A percentile compares a stretch with the other conserved stretches of the same genome.
Conservation (phyloP, 495 filamentous ascomycete genomes). For the Talaromyces thailandensis region DNA sequence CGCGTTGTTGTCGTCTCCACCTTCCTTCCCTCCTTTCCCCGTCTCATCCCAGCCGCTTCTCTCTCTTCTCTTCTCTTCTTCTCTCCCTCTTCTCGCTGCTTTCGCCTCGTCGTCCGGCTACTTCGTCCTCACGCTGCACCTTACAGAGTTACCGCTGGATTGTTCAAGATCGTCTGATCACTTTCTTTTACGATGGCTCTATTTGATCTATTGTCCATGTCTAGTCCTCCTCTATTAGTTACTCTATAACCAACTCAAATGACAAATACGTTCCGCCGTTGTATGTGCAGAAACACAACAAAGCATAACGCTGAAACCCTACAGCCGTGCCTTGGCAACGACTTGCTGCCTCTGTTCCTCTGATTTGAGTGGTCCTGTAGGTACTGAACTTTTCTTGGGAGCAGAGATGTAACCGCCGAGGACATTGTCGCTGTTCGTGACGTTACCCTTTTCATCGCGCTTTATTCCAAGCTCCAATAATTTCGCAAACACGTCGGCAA, state of each 20-base stretch:
- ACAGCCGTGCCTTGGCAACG: conserved; percentile 20
- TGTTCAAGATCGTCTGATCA: neutral
- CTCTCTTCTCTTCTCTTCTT: neutral
- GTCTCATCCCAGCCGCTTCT: neutral
- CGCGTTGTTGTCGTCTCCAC: neutral
- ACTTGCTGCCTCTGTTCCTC: conserved; percentile 2
- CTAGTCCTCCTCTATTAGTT: neutral
- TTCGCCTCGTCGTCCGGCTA: neutral
- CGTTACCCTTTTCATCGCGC: conserved; percentile 39
- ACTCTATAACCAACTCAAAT: neutral
- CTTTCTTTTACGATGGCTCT: neutral
- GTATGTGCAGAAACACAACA: neutral
- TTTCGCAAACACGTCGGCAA: conserved; percentile 52
- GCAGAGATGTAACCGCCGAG: conserved; percentile 47
- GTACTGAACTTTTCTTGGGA: conserved; percentile 46
- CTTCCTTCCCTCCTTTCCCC: neutral
- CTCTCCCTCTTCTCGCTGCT: neutral
- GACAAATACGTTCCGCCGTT: neutral
- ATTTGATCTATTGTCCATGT: neutral
- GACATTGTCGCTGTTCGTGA: conserved; percentile 44
- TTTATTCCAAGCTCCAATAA: conserved; percentile 50
- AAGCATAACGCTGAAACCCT: neutral
- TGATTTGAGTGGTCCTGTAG: conserved; percentile 29
- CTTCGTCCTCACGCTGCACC: neutral
- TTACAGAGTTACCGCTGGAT: neutral